Evolutionary conservation across 345 rosid species (phyloP), one percentile per base, ranked within the genome.

Genomic region (Hypericum perforatum): DNA sequence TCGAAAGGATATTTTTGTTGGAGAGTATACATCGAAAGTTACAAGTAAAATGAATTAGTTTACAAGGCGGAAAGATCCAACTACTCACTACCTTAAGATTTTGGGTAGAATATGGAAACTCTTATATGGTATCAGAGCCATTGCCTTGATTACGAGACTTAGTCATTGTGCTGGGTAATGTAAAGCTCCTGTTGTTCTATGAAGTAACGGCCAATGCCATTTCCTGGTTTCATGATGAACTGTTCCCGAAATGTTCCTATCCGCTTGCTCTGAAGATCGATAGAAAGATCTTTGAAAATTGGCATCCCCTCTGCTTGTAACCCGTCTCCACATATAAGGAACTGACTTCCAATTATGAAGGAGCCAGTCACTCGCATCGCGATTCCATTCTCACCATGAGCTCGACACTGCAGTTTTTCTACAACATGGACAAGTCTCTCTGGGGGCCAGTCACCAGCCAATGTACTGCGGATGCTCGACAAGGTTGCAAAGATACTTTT

Each of bases 291-390:
- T 67, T 76, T 81, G 56, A 87, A 74, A 78, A 81, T 79, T 0
- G 92, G 92, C 76, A 82, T 70, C 47, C 96, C 98, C 60, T 91
- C 95, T 11, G 75, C 95, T 66, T 91, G 96, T 64, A 91, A 60
- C 39, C 98, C 95, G 53, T 87, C 89, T 7, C 98, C 98, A 42
- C 98, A 91, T 3, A 91, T 87, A 51, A 91, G 81, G 67, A 87
- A 91, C 64, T 87, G 95, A 52, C 87, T 79, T 50, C 98, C 98
- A 0, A 74, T 54, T 38, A 91, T 87, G 39, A 91, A 81, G n/a
- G 96, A 87, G 47, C 98, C 96, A 0, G 73, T 75, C 6, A 85
- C 90, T 3, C 96, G 95, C 43, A 91, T 79, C 10, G 71, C 84
- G 15, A 91, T 74, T 37, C 95, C 92, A 40, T 77, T 85, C 64